Evolutionary conservation across 768 basidiomycete species (phyloP).

Genomic region (Auricularia sp.): DNA sequence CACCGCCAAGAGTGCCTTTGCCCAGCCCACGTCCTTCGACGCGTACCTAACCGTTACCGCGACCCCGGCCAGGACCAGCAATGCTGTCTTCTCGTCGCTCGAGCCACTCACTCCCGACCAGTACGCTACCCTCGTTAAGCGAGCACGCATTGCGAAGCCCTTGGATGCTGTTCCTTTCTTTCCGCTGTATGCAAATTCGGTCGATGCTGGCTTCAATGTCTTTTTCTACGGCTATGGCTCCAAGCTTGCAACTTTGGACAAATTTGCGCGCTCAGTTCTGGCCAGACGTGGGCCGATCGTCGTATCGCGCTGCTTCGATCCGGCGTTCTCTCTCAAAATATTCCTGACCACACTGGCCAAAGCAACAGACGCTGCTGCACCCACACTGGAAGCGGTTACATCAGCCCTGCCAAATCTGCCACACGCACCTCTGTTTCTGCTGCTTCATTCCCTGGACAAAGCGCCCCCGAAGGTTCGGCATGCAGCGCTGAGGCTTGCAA

Average conservation of each 20-base stretch:
- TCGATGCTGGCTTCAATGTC: slow-evolving; percentile 78
- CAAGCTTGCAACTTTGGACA: slow-evolving; percentile 67
- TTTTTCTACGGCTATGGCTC: slow-evolving; percentile 86
- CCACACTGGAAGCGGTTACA: slow-evolving; percentile 24
- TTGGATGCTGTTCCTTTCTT: slow-evolving; percentile 32
- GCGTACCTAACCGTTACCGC: slow-evolving; percentile 68
- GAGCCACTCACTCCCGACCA: slow-evolving; percentile 64
- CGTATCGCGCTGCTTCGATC: slow-evolving; percentile 70
- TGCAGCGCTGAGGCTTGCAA: slow-evolving; percentile 62
- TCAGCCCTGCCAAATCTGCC: slow-evolving; percentile 37
- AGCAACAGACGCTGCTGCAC: slow-evolving; percentile 31
- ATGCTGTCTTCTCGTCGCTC: slow-evolving; percentile 67
- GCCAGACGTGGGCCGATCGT: slow-evolving; percentile 59
- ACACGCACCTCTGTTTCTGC: slow-evolving; percentile 51
- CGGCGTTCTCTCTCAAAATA: slow-evolving; percentile 57
- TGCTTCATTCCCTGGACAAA: slow-evolving; percentile 45
- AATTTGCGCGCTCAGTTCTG: slow-evolving; percentile 53
- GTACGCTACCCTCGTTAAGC: slow-evolving; percentile 23
- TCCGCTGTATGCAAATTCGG: slow-evolving; percentile 56
- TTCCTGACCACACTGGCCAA: slow-evolving; percentile 50
- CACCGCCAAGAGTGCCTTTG: slow-evolving; percentile 8
- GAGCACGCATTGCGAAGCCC: slow-evolving; percentile 22
- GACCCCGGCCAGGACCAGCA: slow-evolving; percentile 59
- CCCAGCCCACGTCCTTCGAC: slow-evolving; percentile 69
- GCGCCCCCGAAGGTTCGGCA: slow-evolving; percentile 59